Percentiles rank a stretch among this genome's conserved stretches.
These are phyloP conservation scores for grape (Vitis vinifera) DNA, from an alignment of 164 flowering plant species.

Conservation along the genomic window DNA sequence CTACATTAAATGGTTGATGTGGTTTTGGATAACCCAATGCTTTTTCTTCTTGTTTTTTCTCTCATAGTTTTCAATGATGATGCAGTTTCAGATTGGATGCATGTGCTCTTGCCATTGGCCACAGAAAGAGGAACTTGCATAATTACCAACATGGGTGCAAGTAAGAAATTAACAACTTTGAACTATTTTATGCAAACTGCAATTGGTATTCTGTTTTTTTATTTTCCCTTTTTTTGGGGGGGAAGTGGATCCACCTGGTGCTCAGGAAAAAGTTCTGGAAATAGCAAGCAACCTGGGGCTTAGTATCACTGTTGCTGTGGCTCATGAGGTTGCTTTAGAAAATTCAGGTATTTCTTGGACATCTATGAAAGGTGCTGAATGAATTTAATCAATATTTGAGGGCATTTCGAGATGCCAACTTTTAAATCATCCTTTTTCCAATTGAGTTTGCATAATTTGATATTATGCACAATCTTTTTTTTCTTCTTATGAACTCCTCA, in stretches of 20 bases:
- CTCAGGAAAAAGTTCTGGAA: constrained; percentile 72
- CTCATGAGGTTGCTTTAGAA: constrained; percentile 51
- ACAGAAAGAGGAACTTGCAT: constrained; percentile 77
- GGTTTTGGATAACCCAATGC: neutral
- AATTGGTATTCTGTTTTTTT: neutral
- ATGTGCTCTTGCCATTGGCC: constrained; percentile 76
- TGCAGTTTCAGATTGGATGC: constrained; percentile 92
- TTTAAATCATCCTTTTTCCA: neutral
- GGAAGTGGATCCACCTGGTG: constrained; percentile 84
- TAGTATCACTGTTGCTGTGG: constrained; percentile 65
- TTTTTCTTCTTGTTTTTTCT: neutral
- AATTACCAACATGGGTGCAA: constrained; percentile 98
- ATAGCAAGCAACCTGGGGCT: constrained; percentile 66
- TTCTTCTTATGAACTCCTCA: neutral
- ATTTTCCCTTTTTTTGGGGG: constrained; percentile 6
- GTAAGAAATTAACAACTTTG: constrained; percentile 34
- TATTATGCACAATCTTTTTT: neutral
- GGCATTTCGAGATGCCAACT: neutral
- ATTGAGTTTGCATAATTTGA: neutral
- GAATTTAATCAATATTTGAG: neutral
- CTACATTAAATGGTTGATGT: neutral
- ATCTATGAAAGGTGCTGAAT: neutral
- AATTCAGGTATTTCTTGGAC: constrained; percentile 41
- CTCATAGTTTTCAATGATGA: neutral
- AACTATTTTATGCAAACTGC: neutral